Evolutionary conservation across 208 protist genomes (phyloP).

Genomic region (Tetramitus jugosus): DNA sequence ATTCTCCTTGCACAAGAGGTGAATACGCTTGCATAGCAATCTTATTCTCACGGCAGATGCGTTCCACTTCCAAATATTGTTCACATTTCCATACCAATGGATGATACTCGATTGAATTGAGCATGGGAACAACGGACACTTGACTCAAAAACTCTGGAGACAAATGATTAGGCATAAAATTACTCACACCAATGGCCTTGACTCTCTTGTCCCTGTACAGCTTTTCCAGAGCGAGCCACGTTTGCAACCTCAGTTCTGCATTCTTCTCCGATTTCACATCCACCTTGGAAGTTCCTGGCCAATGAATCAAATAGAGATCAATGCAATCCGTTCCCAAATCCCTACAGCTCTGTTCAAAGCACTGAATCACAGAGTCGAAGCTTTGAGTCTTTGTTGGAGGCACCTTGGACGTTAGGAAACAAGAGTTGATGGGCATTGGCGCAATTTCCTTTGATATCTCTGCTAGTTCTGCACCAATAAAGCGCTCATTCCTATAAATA

Average conservation of each 20-base stretch:
- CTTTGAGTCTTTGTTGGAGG: slow-evolving; percentile 10
- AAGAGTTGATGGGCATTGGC: too few species aligned
- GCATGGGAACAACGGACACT: background rate
- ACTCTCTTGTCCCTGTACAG: background rate
- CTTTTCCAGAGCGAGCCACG: slow-evolving; percentile 11
- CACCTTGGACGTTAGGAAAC: slow-evolving; percentile 17
- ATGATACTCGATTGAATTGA: slow-evolving; percentile 19
- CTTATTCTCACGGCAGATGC: background rate
- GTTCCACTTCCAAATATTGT: background rate
- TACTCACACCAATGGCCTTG: slow-evolving; percentile 10
- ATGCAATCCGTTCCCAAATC: background rate
- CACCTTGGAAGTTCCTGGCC: slow-evolving; percentile 5
- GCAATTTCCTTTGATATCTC: background rate
- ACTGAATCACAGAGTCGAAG: background rate
- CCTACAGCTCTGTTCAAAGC: background rate
- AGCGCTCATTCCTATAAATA: slow-evolving; percentile 5
- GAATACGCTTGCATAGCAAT: slow-evolving; percentile 14
- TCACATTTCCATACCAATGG: background rate
- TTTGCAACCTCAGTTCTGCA: background rate
- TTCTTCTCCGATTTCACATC: background rate
- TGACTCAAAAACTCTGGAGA: background rate
- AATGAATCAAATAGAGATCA: slow-evolving; percentile 24
- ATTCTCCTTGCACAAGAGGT: slow-evolving; percentile 1
- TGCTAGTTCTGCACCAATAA: background rate
- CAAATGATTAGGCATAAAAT: slow-evolving; percentile 11